phyloP scores from a whole-genome alignment of 805 yeast species.

The Torulaspora gathmanii region DNA sequence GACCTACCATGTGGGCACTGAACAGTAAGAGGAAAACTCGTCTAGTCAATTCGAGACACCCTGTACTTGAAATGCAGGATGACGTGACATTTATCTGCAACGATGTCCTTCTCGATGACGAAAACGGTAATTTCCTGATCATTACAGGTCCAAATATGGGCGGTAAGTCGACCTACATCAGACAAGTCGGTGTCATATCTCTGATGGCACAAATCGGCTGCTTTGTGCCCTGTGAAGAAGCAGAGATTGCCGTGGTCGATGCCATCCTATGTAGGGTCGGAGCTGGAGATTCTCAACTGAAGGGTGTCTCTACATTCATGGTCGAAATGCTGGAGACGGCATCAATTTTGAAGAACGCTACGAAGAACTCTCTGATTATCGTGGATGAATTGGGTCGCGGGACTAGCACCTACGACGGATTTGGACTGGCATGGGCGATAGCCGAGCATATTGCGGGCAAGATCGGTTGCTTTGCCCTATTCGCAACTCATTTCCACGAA shows the following conservation, averaged over 20 bases:
- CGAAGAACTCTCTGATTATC: slow-evolving; percentile 76
- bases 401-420: slow-evolving; percentile 85
- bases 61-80: slow-evolving; percentile 89
- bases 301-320: slow-evolving; percentile 96
- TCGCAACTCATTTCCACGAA: slow-evolving; percentile 98
- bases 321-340: slow-evolving; percentile 98
- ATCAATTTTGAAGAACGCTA: slow-evolving; percentile 81
- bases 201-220: slow-evolving; percentile 87
- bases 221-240: slow-evolving; percentile 73
- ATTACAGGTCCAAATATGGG: slow-evolving; percentile 98
- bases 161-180: slow-evolving; percentile 88
- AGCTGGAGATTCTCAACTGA: slow-evolving; percentile 95
- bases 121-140: slow-evolving; percentile 62
- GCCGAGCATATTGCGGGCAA: slow-evolving; percentile 74
- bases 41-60: slow-evolving; percentile 82
- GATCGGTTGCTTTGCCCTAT: slow-evolving; percentile 72
- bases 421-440: slow-evolving; percentile 96
- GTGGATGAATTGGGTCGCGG: slow-evolving; percentile 92
- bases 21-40: slow-evolving; percentile 45
- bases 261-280: slow-evolving; percentile 96
- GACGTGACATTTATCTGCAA: slow-evolving; percentile 87
- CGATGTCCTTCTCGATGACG: slow-evolving; percentile 65
- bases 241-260: slow-evolving; percentile 81
- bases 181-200: slow-evolving; percentile 84
- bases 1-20: slow-evolving; percentile 63